These are phyloP conservation scores for Arabidopsis lyrata DNA, from an alignment of 441 rosid species.

Conservation along the genomic window DNA sequence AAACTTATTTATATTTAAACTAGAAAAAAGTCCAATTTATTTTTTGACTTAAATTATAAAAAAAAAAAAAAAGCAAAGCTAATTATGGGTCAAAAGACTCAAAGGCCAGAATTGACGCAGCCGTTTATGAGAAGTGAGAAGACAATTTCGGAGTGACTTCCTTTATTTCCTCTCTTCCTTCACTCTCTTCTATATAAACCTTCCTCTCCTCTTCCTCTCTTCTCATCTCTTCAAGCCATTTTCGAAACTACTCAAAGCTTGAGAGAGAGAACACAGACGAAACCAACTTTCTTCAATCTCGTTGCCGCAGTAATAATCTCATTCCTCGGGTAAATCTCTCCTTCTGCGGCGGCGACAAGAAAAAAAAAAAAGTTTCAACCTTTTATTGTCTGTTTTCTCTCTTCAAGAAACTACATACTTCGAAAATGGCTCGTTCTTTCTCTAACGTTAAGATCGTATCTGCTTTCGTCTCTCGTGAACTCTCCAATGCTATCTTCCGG, in stretches of 20 bases:
- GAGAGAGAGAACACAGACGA: conserved; percentile 44
- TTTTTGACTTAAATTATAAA: conserved; percentile 20
- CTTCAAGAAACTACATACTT: conserved; percentile 12
- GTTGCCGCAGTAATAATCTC: conserved; percentile 22
- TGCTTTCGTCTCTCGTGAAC: conserved; percentile 43
- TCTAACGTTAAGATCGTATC: conserved; percentile 44
- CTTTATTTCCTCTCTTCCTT: background rate
- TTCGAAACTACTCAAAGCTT: background rate
- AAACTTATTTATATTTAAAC: background rate
- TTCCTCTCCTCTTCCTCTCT: conserved; percentile 19
- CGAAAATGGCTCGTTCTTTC: conserved; percentile 44
- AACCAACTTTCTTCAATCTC: conserved; percentile 35
- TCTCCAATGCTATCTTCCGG: conserved; percentile 46
- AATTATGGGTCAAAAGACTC: conserved; percentile 35
- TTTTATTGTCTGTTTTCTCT: conserved; percentile 36
- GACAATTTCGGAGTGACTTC: conserved; percentile 39
- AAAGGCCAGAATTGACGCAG: conserved; percentile 43
- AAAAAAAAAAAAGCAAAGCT: conserved; percentile 2
- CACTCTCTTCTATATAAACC: conserved; percentile 36
- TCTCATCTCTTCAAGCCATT: conserved; percentile 41
- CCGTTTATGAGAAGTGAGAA: conserved; percentile 34
- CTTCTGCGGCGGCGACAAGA: conserved; percentile 40
- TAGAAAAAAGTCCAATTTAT: background rate
- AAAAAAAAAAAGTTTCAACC: conserved; percentile 25
- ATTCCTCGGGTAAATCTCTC: conserved; percentile 9